These are phyloP conservation scores for Pholiota adiposa DNA, from an alignment of 1,284 basidiomycete species.

Conservation along the genomic window DNA sequence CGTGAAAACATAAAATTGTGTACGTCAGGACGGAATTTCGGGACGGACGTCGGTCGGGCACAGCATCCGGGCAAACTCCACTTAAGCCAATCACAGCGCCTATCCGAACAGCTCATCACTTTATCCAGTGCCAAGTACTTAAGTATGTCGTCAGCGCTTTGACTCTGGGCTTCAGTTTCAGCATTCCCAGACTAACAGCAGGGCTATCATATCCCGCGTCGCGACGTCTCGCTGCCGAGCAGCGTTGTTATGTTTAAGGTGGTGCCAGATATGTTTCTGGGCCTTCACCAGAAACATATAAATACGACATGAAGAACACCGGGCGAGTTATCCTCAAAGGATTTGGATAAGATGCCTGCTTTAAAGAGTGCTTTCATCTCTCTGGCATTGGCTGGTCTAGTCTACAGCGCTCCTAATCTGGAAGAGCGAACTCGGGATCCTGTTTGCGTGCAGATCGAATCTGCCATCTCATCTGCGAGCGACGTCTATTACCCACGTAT, in stretches of 20 bases:
- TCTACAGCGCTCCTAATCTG: not conserved
- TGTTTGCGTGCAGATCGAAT: constrained; percentile 32
- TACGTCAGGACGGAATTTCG: not conserved
- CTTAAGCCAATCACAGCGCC: not conserved
- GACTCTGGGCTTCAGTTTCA: not conserved
- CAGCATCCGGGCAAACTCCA: not conserved
- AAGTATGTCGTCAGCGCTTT: not conserved
- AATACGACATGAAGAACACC: not conserved
- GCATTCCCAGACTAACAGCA: not conserved
- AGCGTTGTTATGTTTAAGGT: not conserved
- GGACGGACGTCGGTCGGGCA: not conserved
- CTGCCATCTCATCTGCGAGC: constrained; percentile 34
- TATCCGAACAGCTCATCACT: not conserved
- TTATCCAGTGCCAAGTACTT: too few species aligned
- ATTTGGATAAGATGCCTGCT: not conserved
- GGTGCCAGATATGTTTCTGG: not conserved
- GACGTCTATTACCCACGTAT: constrained; percentile 38
- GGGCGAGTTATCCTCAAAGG: not conserved
- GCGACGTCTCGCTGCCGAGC: not conserved
- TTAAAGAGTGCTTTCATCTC: not conserved
- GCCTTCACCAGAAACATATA: not conserved
- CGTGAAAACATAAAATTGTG: not conserved
- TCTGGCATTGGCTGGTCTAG: not conserved
- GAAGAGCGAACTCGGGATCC: constrained; percentile 19
- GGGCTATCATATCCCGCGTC: not conserved